Evolutionary conservation across 768 basidiomycete species (phyloP).

Genomic region (Leccinum ochraceum): DNA sequence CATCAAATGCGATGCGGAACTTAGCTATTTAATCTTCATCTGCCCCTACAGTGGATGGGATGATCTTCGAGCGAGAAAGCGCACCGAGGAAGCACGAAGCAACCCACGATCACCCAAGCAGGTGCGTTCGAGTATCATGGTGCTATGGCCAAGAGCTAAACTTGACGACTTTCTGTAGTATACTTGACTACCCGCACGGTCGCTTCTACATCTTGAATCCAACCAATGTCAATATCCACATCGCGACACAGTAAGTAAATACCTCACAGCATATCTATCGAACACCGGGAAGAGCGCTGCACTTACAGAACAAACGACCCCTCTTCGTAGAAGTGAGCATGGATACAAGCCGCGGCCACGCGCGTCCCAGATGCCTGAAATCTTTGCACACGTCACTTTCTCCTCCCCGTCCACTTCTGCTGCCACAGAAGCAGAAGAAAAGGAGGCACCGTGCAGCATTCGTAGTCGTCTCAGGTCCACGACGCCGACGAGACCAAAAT

Average conservation of each 20-base stretch:
- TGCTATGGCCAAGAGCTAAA: no score
- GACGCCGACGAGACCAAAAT: no score
- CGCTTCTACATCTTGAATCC: conserved; percentile 8
- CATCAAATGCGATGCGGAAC: background rate
- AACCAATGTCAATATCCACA: background rate
- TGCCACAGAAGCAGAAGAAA: no score
- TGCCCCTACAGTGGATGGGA: conserved; percentile 11
- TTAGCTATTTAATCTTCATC: background rate
- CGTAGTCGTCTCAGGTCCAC: no score
- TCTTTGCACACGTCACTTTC: background rate
- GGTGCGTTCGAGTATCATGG: conserved; percentile 2
- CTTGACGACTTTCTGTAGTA: background rate
- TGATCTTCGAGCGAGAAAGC: conserved; percentile 2
- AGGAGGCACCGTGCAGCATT: no score
- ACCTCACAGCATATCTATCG: background rate
- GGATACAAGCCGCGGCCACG: conserved; percentile 12
- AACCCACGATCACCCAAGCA: conserved; percentile 6
- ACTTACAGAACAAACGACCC: conserved; percentile 17
- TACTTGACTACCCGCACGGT: conserved; percentile 12
- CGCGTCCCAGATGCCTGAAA: no score
- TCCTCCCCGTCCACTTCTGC: no score
- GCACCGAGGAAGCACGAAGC: conserved; percentile 19
- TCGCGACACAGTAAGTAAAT: conserved; percentile 16
- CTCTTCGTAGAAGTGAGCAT: conserved; percentile 10
- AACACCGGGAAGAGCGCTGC: conserved; percentile 1